Percentiles rank a stretch among this genome's conserved stretches.
These are phyloP conservation scores for Botryotinia narcissicola DNA, from an alignment of 2,329 filamentous ascomycete species.

Conservation along the genomic window DNA sequence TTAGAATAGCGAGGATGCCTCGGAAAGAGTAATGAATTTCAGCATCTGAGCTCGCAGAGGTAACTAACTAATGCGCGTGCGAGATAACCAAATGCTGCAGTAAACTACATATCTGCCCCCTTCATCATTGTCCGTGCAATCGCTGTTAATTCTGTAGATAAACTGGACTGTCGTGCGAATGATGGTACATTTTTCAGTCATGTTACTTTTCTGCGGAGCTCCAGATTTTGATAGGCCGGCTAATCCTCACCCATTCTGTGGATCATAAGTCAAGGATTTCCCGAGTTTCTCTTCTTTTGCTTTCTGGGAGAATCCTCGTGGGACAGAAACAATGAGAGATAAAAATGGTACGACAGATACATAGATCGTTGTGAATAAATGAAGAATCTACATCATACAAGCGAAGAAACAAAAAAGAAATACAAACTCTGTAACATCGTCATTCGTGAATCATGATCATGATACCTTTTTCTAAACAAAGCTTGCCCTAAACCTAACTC, in stretches of 20 bases:
- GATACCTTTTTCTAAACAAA: background rate
- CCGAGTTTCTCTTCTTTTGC: background rate
- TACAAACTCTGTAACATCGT: background rate
- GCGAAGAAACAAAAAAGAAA: background rate
- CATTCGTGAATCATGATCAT: background rate
- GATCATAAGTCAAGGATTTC: background rate
- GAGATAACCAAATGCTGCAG: background rate
- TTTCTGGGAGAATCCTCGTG: slow-evolving; percentile 1
- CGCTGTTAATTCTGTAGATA: background rate
- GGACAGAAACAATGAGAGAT: background rate
- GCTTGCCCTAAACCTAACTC: background rate
- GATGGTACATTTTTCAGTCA: slow-evolving; percentile 7
- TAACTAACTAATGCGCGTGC: slow-evolving; percentile 8
- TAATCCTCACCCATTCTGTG: background rate
- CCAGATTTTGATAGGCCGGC: background rate
- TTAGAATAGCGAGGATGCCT: background rate
- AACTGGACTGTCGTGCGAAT: background rate
- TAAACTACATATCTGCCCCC: background rate
- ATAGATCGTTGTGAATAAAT: background rate
- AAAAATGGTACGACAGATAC: background rate
- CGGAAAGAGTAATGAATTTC: background rate
- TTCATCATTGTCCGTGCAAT: slow-evolving; percentile 19
- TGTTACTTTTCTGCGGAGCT: slow-evolving; percentile 5
- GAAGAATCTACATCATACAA: background rate
- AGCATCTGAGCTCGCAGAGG: background rate